These are phyloP conservation scores for Macrotyloma uniflorum DNA, from an alignment of 306 rosid species.

Conservation along the genomic window DNA sequence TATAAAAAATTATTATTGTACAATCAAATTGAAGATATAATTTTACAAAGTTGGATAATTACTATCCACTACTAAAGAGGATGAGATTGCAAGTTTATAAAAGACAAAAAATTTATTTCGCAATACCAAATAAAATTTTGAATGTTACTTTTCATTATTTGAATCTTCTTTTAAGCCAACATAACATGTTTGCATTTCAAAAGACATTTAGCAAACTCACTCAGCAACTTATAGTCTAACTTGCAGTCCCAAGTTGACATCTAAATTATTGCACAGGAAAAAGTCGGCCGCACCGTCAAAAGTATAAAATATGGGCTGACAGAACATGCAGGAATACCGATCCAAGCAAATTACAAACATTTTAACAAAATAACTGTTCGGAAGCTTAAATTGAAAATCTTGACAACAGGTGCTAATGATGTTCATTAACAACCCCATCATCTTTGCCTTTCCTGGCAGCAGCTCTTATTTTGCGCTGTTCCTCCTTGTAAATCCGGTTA, in stretches of 20 bases:
- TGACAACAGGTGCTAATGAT: slow-evolving; percentile 49
- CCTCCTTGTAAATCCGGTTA: slow-evolving; percentile 94
- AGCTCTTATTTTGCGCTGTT: slow-evolving; percentile 88
- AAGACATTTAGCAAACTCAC: slow-evolving; percentile 24
- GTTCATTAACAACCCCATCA: slow-evolving; percentile 57
- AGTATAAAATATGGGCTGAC: slow-evolving; percentile 44
- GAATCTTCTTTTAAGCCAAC: slow-evolving; percentile 1
- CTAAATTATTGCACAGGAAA: slow-evolving; percentile 58
- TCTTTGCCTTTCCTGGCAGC: slow-evolving; percentile 64
- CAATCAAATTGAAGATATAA: too few relatives aligned
- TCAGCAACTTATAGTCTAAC: slow-evolving; percentile 25
- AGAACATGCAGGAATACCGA: slow-evolving; percentile 40
- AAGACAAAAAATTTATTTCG: too few relatives aligned
- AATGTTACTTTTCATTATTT: not conserved
- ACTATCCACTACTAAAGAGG: too few relatives aligned
- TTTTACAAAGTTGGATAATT: too few relatives aligned
- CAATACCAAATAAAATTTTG: not conserved
- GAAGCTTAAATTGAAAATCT: slow-evolving; percentile 39
- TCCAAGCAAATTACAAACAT: slow-evolving; percentile 47
- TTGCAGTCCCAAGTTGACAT: slow-evolving; percentile 34
- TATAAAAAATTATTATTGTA: too few relatives aligned
- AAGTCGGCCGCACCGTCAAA: slow-evolving; percentile 38
- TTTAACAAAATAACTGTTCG: slow-evolving; percentile 48
- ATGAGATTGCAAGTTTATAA: too few relatives aligned
- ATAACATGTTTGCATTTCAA: slow-evolving; percentile 16